Conservation (phyloP, 371 early-diverging fungal genomes). For the Dichotomocladium elegans region DNA sequence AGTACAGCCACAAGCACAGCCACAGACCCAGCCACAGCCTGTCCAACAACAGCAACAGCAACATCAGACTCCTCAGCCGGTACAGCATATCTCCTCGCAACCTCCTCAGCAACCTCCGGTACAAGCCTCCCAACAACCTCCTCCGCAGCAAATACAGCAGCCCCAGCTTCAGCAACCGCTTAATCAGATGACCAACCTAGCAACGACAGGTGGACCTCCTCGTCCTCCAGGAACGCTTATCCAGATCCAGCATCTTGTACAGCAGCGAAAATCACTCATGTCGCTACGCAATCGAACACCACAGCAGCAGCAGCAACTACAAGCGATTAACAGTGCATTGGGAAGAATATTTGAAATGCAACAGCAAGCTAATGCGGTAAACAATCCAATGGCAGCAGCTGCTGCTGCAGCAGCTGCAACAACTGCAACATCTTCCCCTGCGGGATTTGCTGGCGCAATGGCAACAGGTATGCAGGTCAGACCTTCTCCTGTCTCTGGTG, state of each 20-base stretch:
- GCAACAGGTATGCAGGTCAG: conserved; percentile 10
- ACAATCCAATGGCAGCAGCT: conserved; percentile 3
- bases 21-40: conserved; percentile 6
- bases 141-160: conserved; percentile 17
- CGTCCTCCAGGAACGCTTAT: background rate
- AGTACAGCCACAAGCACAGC: conserved; percentile 5
- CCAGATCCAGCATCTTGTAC: conserved; percentile 8
- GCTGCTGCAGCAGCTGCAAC: conserved; percentile 6
- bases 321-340: conserved; percentile 10
- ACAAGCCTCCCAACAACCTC: conserved; percentile 22
- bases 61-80: conserved; percentile 10
- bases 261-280: conserved; percentile 1
- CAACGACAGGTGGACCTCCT: background rate
- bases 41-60: conserved; percentile 12
- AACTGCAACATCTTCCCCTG: conserved; percentile 11
- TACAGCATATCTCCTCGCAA: conserved; percentile 21
- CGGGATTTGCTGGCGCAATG: conserved; percentile 10
- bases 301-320: conserved; percentile 34
- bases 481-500: conserved; percentile 5
- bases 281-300: background rate
- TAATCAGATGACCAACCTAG: background rate
- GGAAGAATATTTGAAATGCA: conserved; percentile 4
- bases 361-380: conserved; percentile 1
- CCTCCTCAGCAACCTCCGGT: conserved; percentile 14
- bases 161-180: conserved; percentile 8